phyloP scores from a whole-genome alignment of 1,139 yeast genomes.

The Debaryomyces subglobosus region DNA sequence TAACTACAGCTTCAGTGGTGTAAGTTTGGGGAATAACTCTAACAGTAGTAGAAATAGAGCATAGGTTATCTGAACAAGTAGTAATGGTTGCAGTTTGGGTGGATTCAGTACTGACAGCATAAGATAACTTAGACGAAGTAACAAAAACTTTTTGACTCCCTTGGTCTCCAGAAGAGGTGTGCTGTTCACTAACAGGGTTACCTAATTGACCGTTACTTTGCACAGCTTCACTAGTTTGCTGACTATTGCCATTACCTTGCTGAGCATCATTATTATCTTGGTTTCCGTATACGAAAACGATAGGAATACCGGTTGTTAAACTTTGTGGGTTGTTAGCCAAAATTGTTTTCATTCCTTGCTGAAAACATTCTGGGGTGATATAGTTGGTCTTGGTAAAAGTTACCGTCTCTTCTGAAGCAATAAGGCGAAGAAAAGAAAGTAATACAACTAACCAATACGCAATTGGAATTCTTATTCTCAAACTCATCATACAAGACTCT shows the following conservation, averaged over 20 bases:
- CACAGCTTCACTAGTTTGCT: background rate
- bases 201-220: background rate
- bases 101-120: slow-evolving; percentile 21
- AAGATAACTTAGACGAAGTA: slow-evolving; percentile 6
- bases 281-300: slow-evolving; percentile 35
- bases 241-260: background rate
- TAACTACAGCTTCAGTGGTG: slow-evolving; percentile 16
- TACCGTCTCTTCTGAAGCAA: slow-evolving; percentile 19
- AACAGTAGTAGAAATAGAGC: slow-evolving; percentile 15
- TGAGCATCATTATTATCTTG: slow-evolving; percentile 7
- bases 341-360: slow-evolving; percentile 23
- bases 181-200: background rate
- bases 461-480: background rate
- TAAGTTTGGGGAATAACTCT: slow-evolving; percentile 17
- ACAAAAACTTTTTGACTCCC: background rate
- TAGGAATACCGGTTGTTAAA: slow-evolving; percentile 32
- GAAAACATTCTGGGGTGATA: slow-evolving; percentile 33
- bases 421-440: background rate
- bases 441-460: background rate
- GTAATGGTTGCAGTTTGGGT: slow-evolving; percentile 16
- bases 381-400: slow-evolving; percentile 37
- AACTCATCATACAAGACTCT: background rate
- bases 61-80: slow-evolving; percentile 16
- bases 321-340: slow-evolving; percentile 27
- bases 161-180: background rate